These are phyloP conservation scores for Euphorbia peplus DNA, from an alignment of 345 rosid species.

Conservation along the genomic window DNA sequence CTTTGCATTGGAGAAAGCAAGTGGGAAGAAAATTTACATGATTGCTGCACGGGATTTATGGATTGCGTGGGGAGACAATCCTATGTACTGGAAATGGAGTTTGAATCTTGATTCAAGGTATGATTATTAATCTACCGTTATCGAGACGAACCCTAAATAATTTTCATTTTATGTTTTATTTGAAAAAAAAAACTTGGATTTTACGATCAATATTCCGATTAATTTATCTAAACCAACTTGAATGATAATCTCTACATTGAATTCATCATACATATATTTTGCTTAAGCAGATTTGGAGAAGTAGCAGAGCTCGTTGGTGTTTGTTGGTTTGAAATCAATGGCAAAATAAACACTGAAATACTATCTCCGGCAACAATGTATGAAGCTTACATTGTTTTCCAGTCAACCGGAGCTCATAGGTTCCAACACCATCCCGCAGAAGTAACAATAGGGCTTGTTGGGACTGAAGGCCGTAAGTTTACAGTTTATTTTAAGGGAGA, in stretches of 20 bases:
- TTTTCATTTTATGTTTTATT: no score
- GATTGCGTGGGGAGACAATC: conserved; percentile 30
- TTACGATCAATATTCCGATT: no score
- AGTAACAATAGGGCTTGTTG: conserved; percentile 18
- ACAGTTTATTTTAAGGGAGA: conserved; percentile 13
- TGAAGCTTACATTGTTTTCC: conserved; percentile 35
- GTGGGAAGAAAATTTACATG: conserved; percentile 36
- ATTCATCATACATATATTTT: neutral
- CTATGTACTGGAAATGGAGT: conserved; percentile 17
- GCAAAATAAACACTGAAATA: conserved; percentile 19
- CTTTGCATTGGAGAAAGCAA: conserved; percentile 23
- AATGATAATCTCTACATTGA: conserved; percentile 6
- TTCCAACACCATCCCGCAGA: conserved; percentile 13
- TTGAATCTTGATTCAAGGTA: conserved; percentile 16
- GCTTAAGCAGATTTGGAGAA: conserved; percentile 22
- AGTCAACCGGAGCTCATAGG: neutral
- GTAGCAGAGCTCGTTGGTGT: conserved; percentile 26
- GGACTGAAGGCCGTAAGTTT: neutral
- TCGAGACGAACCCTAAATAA: no score
- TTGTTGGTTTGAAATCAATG: conserved; percentile 32
- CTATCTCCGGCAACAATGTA: conserved; percentile 31
- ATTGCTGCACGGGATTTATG: conserved; percentile 28
- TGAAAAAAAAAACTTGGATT: no score
- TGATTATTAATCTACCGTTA: no score
- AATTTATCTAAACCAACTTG: no score